Conservation (phyloP, 2,329 filamentous ascomycete species). For the Colletotrichum orchidophilum region DNA sequence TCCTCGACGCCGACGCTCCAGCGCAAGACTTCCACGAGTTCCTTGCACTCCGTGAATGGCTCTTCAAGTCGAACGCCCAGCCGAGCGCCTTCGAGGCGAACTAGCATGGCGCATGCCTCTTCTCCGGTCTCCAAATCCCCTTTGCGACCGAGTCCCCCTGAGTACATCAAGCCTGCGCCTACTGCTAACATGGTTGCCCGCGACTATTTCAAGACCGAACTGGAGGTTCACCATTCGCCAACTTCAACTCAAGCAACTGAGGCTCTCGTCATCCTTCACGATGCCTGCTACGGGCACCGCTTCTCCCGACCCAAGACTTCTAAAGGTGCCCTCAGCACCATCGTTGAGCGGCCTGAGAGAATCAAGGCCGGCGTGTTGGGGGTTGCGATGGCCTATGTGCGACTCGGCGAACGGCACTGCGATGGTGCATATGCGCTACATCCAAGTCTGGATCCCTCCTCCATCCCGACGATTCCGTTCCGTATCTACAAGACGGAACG, state of each 20-base stretch:
- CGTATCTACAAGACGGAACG: conserved; percentile 84
- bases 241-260: conserved; percentile 57
- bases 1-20: conserved; percentile 59
- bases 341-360: conserved; percentile 93
- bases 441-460: conserved; percentile 64
- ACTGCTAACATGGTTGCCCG: conserved; percentile 69
- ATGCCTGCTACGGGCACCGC: conserved; percentile 94
- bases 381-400: conserved; percentile 86
- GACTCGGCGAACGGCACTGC: conserved; percentile 82
- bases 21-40: conserved; percentile 67
- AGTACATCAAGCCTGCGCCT: conserved; percentile 49
- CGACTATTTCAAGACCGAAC: conserved; percentile 75
- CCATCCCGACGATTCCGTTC: conserved; percentile 75
- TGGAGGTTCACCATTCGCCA: conserved; percentile 67
- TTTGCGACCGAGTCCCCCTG: conserved; percentile 44
- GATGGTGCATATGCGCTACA: conserved; percentile 75
- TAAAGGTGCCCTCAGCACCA: conserved; percentile 75
- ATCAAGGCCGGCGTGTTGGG: conserved; percentile 86
- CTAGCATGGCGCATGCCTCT: conserved; percentile 56
- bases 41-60: conserved; percentile 60
- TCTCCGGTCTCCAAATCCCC: conserved; percentile 55
- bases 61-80: conserved; percentile 38
- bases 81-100: conserved; percentile 55
- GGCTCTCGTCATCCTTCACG: conserved; percentile 87
- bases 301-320: conserved; percentile 85